Evolutionary conservation across 2,329 filamentous ascomycete species (phyloP).

Genomic region (Berkeleyomyces rouxiae): DNA sequence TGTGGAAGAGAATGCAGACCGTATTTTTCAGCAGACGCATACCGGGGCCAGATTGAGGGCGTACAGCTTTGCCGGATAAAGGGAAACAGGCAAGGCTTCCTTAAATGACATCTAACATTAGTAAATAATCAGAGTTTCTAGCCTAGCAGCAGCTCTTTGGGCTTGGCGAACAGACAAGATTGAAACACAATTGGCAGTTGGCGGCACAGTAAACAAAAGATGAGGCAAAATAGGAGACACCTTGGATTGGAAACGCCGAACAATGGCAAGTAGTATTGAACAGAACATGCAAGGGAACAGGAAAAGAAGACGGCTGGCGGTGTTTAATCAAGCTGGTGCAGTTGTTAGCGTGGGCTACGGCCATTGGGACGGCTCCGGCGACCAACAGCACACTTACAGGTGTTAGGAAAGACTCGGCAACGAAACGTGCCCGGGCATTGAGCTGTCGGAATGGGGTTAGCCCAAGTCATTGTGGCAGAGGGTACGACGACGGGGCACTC

Average conservation of each 20-base stretch:
- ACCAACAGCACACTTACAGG: conserved; percentile 39
- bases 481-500: conserved; percentile 24
- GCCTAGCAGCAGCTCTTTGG: neutral
- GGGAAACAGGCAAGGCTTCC: neutral
- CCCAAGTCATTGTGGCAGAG: neutral
- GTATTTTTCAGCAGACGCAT: neutral
- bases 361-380: neutral
- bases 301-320: neutral
- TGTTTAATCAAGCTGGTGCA: conserved; percentile 12
- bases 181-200: neutral
- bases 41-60: neutral
- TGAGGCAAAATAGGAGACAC: neutral
- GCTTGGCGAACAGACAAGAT: neutral
- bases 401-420: conserved; percentile 95
- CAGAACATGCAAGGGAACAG: neutral
- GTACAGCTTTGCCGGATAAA: neutral
- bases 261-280: neutral
- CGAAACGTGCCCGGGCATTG: conserved; percentile 91
- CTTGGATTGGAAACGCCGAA: neutral
- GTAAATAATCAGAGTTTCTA: neutral
- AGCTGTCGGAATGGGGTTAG: conserved; percentile 36
- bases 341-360: neutral
- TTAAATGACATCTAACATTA: neutral
- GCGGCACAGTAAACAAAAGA: neutral
- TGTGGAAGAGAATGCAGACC: neutral